phyloP scores from a whole-genome alignment of 805 yeast species.

The Candida andamanensis region DNA sequence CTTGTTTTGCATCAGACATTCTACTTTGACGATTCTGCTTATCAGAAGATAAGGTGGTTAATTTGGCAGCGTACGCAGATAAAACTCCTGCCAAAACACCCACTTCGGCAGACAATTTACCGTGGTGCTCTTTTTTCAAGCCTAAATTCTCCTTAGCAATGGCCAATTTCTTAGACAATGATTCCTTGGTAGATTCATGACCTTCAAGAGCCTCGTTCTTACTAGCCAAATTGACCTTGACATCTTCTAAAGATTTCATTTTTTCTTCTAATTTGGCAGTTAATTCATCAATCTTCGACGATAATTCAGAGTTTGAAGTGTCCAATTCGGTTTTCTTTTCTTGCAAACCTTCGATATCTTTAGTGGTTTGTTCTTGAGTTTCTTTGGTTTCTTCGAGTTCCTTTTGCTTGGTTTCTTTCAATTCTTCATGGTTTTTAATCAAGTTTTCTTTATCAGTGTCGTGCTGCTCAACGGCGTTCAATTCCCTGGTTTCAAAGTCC shows the following conservation, averaged over 20 bases:
- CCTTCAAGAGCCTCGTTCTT: constrained; percentile 24
- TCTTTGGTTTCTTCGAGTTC: constrained; percentile 39
- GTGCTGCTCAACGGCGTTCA: constrained; percentile 43
- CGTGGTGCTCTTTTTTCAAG: constrained; percentile 33
- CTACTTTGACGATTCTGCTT: constrained; percentile 31
- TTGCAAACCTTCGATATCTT: constrained; percentile 40
- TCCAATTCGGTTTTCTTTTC: constrained; percentile 39
- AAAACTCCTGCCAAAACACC: constrained; percentile 38
- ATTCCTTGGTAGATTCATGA: constrained; percentile 34
- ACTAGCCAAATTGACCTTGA: constrained; percentile 26
- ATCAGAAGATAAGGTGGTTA: constrained; percentile 32
- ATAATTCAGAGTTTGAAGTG: constrained; percentile 33
- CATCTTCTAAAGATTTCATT: constrained; percentile 23
- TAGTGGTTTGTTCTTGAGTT: constrained; percentile 38
- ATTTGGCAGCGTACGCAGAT: constrained; percentile 41
- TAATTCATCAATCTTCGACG: constrained; percentile 37
- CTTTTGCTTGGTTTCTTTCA: constrained; percentile 40
- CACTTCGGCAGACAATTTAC: constrained; percentile 38
- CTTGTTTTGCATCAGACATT: constrained; percentile 37
- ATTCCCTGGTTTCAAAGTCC: constrained; percentile 44
- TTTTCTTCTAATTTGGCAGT: constrained; percentile 39
- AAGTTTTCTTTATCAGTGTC: constrained; percentile 39
- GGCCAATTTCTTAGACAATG: constrained; percentile 34
- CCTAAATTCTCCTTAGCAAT: constrained; percentile 31
- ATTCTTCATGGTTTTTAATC: constrained; percentile 38